Conservation (phyloP, 2,329 filamentous ascomycete genomes). For the Xylaria sp. region DNA sequence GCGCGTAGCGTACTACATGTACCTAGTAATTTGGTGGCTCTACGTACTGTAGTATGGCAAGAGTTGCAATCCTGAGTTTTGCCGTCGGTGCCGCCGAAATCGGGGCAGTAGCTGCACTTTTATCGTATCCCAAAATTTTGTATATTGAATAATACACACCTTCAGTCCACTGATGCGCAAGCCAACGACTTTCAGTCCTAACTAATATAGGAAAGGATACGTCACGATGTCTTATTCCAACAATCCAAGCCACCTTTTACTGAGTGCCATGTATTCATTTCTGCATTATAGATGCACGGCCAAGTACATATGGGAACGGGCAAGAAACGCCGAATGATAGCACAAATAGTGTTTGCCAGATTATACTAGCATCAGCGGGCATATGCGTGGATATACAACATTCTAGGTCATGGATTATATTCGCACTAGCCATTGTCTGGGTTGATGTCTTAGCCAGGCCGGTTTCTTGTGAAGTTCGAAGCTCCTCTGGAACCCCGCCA, state of each 20-base stretch:
- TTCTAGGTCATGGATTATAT: neutral
- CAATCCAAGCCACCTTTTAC: too few species aligned
- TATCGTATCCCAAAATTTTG: neutral
- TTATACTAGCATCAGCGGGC: neutral
- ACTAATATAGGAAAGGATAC: too few species aligned
- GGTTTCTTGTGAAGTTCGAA: neutral
- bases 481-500: conserved; percentile 15
- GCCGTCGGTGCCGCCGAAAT: conserved; percentile 29
- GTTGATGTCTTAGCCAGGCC: neutral
- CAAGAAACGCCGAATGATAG: neutral
- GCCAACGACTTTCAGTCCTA: too few species aligned
- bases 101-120: neutral
- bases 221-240: too few species aligned
- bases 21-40: neutral
- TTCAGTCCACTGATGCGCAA: too few species aligned
- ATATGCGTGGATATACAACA: neutral
- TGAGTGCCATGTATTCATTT: too few species aligned
- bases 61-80: conserved; percentile 3
- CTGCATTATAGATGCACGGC: too few species aligned
- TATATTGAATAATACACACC: too few species aligned
- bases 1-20: neutral
- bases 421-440: neutral
- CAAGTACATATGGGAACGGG: too few species aligned
- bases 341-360: too few species aligned
- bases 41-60: too few species aligned